These are phyloP conservation scores for Aspergillus tubingensis DNA, from an alignment of 2,329 filamentous ascomycete species.

Conservation along the genomic window DNA sequence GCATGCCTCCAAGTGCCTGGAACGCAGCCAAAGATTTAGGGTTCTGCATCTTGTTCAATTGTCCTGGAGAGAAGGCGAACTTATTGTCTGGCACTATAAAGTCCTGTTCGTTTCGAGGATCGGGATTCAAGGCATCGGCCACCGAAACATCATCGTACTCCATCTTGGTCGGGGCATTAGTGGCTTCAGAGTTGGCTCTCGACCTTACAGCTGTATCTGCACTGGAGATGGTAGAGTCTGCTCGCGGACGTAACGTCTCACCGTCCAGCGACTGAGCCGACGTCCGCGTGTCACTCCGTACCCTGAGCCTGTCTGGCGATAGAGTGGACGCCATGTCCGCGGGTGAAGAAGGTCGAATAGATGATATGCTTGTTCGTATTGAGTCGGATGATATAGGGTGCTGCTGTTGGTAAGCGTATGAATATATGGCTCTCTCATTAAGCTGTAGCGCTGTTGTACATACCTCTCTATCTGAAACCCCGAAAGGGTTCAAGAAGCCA, in stretches of 20 bases:
- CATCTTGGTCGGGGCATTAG: slow-evolving; percentile 21
- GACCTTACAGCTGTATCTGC: slow-evolving; percentile 37
- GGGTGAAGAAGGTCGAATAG: slow-evolving; percentile 21
- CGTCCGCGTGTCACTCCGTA: slow-evolving; percentile 30
- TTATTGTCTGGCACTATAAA: slow-evolving; percentile 77
- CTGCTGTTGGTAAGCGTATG: slow-evolving; percentile 12
- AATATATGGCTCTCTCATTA: not conserved
- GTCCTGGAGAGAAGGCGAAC: slow-evolving; percentile 77
- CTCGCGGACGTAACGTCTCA: slow-evolving; percentile 47
- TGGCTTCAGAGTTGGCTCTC: slow-evolving; percentile 36
- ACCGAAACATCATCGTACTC: slow-evolving; percentile 42
- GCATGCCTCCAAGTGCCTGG: slow-evolving; percentile 74
- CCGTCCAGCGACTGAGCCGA: slow-evolving; percentile 42
- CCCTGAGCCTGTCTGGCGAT: slow-evolving; percentile 28
- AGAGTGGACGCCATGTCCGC: slow-evolving; percentile 28
- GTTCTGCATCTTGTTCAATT: slow-evolving; percentile 84
- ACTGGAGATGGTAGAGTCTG: slow-evolving; percentile 43
- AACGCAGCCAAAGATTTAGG: slow-evolving; percentile 85
- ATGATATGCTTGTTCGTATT: slow-evolving; percentile 8
- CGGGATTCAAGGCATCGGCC: slow-evolving; percentile 68
- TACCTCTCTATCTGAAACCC: slow-evolving; percentile 16
- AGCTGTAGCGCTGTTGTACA: not conserved
- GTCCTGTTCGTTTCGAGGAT: slow-evolving; percentile 73
- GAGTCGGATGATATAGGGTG: slow-evolving; percentile 3
- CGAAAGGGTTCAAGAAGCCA: slow-evolving; percentile 16